Conservation (phyloP, 1,284 basidiomycete species). For the Ganoderma leucocontextum region DNA sequence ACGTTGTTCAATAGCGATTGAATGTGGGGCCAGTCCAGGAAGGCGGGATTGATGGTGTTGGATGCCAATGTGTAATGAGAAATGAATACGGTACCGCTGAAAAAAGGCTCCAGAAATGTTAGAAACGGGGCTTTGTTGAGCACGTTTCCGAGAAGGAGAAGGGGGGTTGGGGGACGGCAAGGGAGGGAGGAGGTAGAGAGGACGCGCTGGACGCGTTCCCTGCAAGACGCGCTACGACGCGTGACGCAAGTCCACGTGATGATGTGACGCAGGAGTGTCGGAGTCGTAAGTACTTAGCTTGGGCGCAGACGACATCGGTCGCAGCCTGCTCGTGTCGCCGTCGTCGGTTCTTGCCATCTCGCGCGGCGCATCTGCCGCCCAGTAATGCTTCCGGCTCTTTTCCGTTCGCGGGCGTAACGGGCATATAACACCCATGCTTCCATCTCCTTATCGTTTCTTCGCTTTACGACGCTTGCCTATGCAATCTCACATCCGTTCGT, state of each 20-base stretch:
- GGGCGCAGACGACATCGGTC: not conserved
- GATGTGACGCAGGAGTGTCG: not conserved
- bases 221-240: conserved; percentile 27
- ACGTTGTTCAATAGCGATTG: not conserved
- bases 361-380: conserved; percentile 1
- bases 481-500: conserved; percentile 21
- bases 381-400: conserved; percentile 4
- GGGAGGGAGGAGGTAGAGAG: conserved; percentile 8
- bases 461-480: conserved; percentile 17
- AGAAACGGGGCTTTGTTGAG: not conserved
- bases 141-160: not conserved
- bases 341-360: not conserved
- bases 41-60: not conserved
- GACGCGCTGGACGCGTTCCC: conserved; percentile 19
- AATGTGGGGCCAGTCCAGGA: not conserved
- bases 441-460: conserved; percentile 9
- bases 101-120: not conserved
- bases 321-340: not conserved
- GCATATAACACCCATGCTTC: conserved; percentile 19
- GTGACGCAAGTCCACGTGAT: conserved; percentile 23
- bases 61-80: not conserved
- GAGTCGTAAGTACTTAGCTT: not conserved
- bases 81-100: not conserved
- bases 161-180: not conserved
- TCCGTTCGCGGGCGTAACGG: conserved; percentile 15